These are phyloP conservation scores for Saccharomycopsis olivae DNA, from an alignment of 805 yeast species.

Conservation along the genomic window DNA sequence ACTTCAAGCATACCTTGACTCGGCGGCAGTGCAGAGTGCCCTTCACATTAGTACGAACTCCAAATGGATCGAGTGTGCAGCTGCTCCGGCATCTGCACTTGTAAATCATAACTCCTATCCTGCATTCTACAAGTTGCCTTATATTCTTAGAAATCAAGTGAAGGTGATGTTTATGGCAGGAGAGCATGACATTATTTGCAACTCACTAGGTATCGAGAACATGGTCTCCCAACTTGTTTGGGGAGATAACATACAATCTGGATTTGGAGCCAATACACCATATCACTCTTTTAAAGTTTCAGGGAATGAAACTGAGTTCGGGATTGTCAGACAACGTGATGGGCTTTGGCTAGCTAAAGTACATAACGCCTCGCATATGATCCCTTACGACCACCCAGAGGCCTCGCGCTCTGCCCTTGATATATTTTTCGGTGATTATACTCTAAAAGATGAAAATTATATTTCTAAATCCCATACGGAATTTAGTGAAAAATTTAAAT, in stretches of 20 bases:
- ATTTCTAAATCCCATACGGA: no score
- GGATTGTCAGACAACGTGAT: no score
- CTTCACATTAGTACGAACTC: conserved; percentile 34
- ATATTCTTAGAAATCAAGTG: conserved; percentile 30
- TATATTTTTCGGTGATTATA: conserved; percentile 27
- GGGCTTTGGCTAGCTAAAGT: no score
- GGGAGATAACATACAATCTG: conserved; percentile 26
- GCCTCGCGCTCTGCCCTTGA: conserved; percentile 49
- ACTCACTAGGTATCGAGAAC: conserved; percentile 61
- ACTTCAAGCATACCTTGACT: conserved; percentile 42
- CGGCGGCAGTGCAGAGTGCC: conserved; percentile 34
- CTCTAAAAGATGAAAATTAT: no score
- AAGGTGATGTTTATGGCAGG: conserved; percentile 77
- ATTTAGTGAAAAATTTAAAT: no score
- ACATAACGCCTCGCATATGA: no score
- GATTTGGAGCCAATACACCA: no score
- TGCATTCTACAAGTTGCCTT: no score
- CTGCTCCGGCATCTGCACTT: conserved; percentile 33
- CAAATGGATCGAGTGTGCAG: conserved; percentile 58
- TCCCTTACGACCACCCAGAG: conserved; percentile 44
- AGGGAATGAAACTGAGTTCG: no score
- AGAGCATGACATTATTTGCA: conserved; percentile 81
- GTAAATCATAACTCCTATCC: no score
- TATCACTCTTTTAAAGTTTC: conserved; percentile 8
- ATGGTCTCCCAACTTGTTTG: conserved; percentile 53